Conservation (phyloP, 169 alveolate species). For the Babesia sp. region DNA sequence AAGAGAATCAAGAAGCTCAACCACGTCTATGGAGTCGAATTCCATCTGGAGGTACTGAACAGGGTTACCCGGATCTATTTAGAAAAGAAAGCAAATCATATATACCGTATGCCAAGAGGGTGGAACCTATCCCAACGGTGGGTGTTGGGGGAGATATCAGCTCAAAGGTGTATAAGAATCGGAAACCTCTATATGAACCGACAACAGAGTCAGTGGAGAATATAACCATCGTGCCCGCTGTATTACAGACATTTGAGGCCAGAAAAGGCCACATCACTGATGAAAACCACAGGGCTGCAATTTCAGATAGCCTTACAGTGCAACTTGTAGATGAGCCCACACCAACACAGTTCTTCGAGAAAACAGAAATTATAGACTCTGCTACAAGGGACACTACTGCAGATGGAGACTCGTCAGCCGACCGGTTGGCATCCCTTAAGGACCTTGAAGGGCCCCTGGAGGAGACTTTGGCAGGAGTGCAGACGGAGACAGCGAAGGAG, state of each 20-base stretch:
- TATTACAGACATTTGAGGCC: neutral
- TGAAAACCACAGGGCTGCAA: neutral
- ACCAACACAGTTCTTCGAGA: neutral
- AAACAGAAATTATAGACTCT: neutral
- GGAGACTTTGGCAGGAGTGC: neutral
- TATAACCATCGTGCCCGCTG: neutral
- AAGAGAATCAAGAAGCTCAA: neutral
- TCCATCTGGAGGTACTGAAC: neutral
- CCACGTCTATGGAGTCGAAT: conserved; percentile 11
- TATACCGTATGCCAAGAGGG: neutral
- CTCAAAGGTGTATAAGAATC: neutral
- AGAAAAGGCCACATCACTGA: neutral
- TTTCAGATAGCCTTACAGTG: neutral
- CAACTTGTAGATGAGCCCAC: conserved; percentile 3
- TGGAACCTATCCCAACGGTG: neutral
- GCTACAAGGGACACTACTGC: conserved; percentile 7
- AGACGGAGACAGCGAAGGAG: neutral
- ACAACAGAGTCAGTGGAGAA: neutral
- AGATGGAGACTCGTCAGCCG: neutral
- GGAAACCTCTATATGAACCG: neutral
- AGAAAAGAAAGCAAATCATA: neutral
- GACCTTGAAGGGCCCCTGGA: conserved; percentile 15
- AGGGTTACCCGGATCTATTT: neutral
- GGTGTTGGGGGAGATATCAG: neutral
- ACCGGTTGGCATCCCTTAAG: neutral